Conservation (phyloP, 2,329 filamentous ascomycete genomes). For the Aureobasidium zeae region DNA sequence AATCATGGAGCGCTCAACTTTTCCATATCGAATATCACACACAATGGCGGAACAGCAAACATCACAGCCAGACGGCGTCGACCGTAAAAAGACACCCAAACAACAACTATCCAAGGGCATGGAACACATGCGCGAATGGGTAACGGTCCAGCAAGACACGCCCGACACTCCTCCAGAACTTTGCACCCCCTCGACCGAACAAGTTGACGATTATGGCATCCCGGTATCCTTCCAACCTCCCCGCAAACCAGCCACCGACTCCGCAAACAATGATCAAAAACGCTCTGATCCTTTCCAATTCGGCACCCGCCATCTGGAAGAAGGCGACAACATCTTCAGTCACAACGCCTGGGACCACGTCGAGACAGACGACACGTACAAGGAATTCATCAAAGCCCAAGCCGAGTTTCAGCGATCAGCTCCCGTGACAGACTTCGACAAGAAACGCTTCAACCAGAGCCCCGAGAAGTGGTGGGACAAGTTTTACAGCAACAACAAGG, state of each 20-base stretch:
- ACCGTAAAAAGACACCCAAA: slow-evolving; percentile 23
- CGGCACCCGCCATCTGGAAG: slow-evolving; percentile 73
- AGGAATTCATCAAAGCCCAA: slow-evolving; percentile 75
- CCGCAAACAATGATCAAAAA: slow-evolving; percentile 69
- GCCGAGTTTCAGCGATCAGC: slow-evolving; percentile 74
- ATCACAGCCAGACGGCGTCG: not conserved
- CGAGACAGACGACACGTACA: slow-evolving; percentile 80
- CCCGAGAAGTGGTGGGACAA: slow-evolving; percentile 97
- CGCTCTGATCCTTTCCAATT: slow-evolving; percentile 91
- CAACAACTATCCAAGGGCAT: slow-evolving; percentile 44
- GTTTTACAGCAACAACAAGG: slow-evolving; percentile 96
- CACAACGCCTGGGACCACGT: slow-evolving; percentile 99
- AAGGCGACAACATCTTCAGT: slow-evolving; percentile 84
- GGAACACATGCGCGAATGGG: slow-evolving; percentile 44
- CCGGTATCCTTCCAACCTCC: slow-evolving; percentile 38
- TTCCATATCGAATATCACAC: too few relatives aligned
- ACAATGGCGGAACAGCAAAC: slow-evolving; percentile 1
- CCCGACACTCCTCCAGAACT: slow-evolving; percentile 25
- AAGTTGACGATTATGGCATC: slow-evolving; percentile 35
- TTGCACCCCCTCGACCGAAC: slow-evolving; percentile 8
- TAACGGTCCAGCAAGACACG: too few relatives aligned
- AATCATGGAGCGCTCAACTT: too few relatives aligned
- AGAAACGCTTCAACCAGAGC: slow-evolving; percentile 76
- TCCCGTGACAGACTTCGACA: slow-evolving; percentile 89
- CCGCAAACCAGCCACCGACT: slow-evolving; percentile 47